phyloP scores from a whole-genome alignment of 2,329 filamentous ascomycete species.

The Fusarium aywerte region DNA sequence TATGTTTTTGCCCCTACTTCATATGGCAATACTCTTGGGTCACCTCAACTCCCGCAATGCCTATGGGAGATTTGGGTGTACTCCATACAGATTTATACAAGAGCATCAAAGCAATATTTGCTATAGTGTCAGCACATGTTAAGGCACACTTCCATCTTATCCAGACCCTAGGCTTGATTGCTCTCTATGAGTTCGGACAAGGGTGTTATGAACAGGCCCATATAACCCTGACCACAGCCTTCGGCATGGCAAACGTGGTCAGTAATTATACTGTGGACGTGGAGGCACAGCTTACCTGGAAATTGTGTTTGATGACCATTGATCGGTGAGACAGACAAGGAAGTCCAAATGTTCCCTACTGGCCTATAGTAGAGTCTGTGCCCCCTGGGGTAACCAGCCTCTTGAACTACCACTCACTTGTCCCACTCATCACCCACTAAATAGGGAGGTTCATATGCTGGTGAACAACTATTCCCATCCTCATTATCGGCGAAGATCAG shows the following conservation, averaged over 20 bases:
- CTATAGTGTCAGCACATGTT: not conserved
- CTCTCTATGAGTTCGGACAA: not conserved
- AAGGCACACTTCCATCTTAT: not conserved
- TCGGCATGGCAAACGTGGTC: not conserved
- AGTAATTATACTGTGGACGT: not conserved
- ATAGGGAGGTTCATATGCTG: not conserved
- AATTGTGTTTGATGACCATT: not conserved
- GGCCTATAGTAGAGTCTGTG: not conserved
- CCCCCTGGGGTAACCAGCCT: accelerated
- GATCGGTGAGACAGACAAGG: not conserved
- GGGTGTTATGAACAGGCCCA: not conserved
- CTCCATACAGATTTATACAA: not conserved
- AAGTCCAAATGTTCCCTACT: not conserved
- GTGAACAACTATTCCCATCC: no score
- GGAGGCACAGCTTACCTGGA: not conserved
- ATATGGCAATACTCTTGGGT: not conserved
- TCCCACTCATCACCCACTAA: not conserved
- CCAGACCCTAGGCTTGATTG: not conserved
- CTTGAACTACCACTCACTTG: not conserved
- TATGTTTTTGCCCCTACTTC: not conserved
- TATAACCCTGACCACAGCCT: not conserved
- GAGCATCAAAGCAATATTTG: not conserved
- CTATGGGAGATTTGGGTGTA: accelerated
- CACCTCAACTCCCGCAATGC: not conserved
- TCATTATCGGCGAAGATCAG: not conserved